Conservation (phyloP, 495 filamentous ascomycete species). For the Aspergillus bertholletiae region DNA sequence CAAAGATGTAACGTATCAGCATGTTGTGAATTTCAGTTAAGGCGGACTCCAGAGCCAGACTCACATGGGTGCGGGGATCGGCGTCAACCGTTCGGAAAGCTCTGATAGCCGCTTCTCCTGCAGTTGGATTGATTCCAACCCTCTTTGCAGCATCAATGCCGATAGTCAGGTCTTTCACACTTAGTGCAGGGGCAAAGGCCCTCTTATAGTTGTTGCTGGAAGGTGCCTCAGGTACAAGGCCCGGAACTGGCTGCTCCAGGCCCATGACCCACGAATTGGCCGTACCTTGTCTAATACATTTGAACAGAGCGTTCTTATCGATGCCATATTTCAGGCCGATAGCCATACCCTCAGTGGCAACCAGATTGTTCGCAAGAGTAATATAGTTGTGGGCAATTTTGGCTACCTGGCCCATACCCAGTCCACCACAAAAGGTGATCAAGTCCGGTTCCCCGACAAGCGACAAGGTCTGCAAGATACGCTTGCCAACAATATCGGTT, state of each 20-base stretch:
- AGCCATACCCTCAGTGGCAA: neutral
- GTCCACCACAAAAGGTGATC: neutral
- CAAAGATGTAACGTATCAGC: too few species aligned
- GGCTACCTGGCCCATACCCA: neutral
- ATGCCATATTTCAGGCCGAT: neutral
- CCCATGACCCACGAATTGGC: neutral
- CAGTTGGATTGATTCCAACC: neutral
- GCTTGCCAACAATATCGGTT: neutral
- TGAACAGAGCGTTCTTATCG: neutral
- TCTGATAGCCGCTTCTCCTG: neutral
- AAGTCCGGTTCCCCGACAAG: neutral
- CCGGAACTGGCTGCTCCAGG: neutral
- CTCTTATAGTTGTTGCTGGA: neutral
- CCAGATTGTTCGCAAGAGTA: neutral
- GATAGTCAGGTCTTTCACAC: neutral
- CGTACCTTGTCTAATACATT: neutral
- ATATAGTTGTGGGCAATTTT: constrained; percentile 1
- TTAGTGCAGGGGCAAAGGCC: neutral
- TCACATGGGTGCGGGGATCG: neutral
- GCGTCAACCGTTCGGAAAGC: neutral
- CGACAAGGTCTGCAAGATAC: neutral
- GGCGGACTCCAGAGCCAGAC: too few species aligned
- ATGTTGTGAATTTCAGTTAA: too few species aligned
- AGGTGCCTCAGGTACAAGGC: neutral
- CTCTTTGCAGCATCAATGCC: neutral